Evolutionary conservation across 768 basidiomycete species (phyloP).

Genomic region (Crucibulum laeve): DNA sequence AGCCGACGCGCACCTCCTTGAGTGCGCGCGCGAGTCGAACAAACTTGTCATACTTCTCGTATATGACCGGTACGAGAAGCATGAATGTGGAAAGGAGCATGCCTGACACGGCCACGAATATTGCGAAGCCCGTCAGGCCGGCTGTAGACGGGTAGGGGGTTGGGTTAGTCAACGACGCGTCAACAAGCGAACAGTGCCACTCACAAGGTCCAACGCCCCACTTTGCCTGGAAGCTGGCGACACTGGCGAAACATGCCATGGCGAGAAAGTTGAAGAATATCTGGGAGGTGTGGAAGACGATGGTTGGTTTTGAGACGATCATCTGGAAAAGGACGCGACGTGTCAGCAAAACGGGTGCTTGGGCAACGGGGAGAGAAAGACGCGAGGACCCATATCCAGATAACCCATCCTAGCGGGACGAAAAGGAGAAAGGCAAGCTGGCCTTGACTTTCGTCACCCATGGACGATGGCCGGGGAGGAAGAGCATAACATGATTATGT

Average conservation of each 20-base stretch:
- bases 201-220: slow-evolving; percentile 83
- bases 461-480: slow-evolving; percentile 10
- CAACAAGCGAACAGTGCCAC: slow-evolving; percentile 24
- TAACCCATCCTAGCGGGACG: slow-evolving; percentile 57
- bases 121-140: slow-evolving; percentile 79
- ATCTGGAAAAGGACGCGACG: slow-evolving; percentile 42
- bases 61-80: slow-evolving; percentile 71
- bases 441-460: slow-evolving; percentile 32
- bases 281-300: slow-evolving; percentile 73
- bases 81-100: slow-evolving; percentile 75
- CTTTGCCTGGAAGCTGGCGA: slow-evolving; percentile 84
- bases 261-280: slow-evolving; percentile 92
- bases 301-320: slow-evolving; percentile 82
- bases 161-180: slow-evolving; percentile 11
- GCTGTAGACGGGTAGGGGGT: slow-evolving; percentile 41
- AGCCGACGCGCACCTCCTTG: slow-evolving; percentile 76
- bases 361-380: slow-evolving; percentile 11
- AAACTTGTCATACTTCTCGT: slow-evolving; percentile 84
- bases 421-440: slow-evolving; percentile 61
- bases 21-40: slow-evolving; percentile 74
- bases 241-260: slow-evolving; percentile 87
- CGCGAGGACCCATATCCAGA: slow-evolving; percentile 65
- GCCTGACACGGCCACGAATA: slow-evolving; percentile 72
- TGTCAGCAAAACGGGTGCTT: not conserved
- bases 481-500: slow-evolving; percentile 40